phyloP scores from a whole-genome alignment of 192 early-diverging fungal species.

The Phlyctochytrium arcticum region DNA sequence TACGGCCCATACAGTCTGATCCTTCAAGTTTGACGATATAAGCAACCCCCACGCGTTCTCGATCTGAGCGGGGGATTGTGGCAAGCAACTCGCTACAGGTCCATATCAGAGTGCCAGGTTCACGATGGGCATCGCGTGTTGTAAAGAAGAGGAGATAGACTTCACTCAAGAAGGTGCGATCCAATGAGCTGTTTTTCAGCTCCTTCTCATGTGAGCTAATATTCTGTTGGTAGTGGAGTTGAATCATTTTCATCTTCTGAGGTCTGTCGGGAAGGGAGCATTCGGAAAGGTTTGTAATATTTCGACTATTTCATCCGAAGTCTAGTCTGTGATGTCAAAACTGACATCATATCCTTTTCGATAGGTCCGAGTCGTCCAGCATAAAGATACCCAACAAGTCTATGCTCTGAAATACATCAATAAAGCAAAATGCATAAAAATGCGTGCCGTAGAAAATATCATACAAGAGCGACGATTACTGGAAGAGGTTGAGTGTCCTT shows the following conservation, averaged over 20 bases:
- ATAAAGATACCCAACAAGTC: slow-evolving; percentile 67
- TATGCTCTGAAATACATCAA: slow-evolving; percentile 98
- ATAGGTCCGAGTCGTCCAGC: slow-evolving; percentile 88
- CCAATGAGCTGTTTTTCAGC: not conserved
- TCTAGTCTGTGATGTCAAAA: too few relatives aligned
- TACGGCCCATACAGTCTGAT: too few relatives aligned
- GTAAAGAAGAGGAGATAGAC: slow-evolving; percentile 63
- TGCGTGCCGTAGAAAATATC: slow-evolving; percentile 83
- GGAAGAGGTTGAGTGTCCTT: slow-evolving; percentile 78
- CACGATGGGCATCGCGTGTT: slow-evolving; percentile 45
- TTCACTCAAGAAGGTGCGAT: slow-evolving; percentile 66
- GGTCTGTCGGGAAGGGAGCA: slow-evolving; percentile 90
- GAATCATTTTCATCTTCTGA: slow-evolving; percentile 83
- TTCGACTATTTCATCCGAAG: too few relatives aligned
- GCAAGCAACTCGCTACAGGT: too few relatives aligned
- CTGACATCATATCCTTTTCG: slow-evolving; percentile 3
- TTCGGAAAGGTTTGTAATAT: slow-evolving; percentile 98
- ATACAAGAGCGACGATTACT: slow-evolving; percentile 84
- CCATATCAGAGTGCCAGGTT: too few relatives aligned
- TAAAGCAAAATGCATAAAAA: slow-evolving; percentile 86
- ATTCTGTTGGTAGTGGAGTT: slow-evolving; percentile 59
- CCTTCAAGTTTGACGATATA: too few relatives aligned
- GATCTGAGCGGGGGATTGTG: too few relatives aligned
- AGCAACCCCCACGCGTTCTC: too few relatives aligned
- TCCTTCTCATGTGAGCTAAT: not conserved